Conservation (phyloP, 768 basidiomycete genomes). For the Amanita rubescens region DNA sequence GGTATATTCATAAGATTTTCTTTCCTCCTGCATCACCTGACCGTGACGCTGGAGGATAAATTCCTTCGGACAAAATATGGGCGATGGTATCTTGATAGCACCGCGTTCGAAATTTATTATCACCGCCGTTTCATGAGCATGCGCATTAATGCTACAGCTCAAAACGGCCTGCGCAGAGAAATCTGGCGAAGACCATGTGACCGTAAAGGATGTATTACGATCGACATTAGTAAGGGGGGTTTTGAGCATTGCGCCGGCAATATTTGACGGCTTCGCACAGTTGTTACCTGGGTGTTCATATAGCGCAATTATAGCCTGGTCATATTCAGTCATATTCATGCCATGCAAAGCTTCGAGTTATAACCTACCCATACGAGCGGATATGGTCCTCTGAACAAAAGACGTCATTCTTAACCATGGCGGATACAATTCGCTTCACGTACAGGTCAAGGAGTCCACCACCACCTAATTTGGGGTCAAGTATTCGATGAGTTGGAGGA, state of each 20-base stretch:
- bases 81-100: constrained; percentile 52
- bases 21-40: constrained; percentile 50
- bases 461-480: constrained; percentile 75
- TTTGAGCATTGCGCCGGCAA: constrained; percentile 70
- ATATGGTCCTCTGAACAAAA: constrained; percentile 59
- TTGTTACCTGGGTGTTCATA: constrained; percentile 79
- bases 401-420: background rate
- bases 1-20: constrained; percentile 45
- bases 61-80: constrained; percentile 59
- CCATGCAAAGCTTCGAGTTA: background rate
- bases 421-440: constrained; percentile 18
- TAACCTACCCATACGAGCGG: constrained; percentile 65
- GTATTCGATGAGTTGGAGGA: constrained; percentile 63
- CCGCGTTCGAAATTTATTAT: constrained; percentile 72
- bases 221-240: constrained; percentile 76
- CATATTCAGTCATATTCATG: background rate
- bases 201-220: constrained; percentile 63
- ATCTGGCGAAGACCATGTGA: constrained; percentile 54
- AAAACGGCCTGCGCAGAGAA: constrained; percentile 69
- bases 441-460: constrained; percentile 82
- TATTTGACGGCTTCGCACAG: constrained; percentile 42
- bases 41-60: constrained; percentile 60
- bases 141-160: constrained; percentile 57
- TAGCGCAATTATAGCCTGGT: constrained; percentile 65
- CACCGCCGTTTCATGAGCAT: constrained; percentile 42